Base-by-base conservation (phyloP, 352 stramenopile species). In the Phytophthora foliorum region DNA sequence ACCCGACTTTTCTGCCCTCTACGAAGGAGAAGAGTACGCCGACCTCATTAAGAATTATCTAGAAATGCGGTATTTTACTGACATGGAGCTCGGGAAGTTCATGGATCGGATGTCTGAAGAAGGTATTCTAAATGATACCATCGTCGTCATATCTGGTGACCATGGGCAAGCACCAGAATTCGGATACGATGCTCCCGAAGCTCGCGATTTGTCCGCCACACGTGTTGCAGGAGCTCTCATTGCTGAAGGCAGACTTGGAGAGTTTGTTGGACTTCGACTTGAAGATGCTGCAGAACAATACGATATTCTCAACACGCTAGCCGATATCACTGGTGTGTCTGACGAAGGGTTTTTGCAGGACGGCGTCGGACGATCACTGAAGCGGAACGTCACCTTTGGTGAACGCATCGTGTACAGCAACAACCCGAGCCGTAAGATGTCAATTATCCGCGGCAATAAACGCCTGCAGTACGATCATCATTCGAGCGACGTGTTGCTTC, bases 21-120 rank as follows among this genome's bases (percentile, higher is more conserved):
- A 78, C 21, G 60, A 75, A 46, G 59, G 54, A 9, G 34, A 67
- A 32, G 52, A 80, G 44, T 63, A 77, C 48, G 46, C 62, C 17
- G 21, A 59, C 8, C 50, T 56, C n/a, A 63, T 87, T 41, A 41
- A 72, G 16, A 51, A 69, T 10, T 86, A 89, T 57, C 56, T 73
- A 19, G 76, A 85, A 13, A 65, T 88, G 56, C 77, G 81, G 5
- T 85, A 86, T 56, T 90, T 90, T 36, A 67, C 72, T 2, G 74
- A 86, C 53, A 51, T 82, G 53, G 59, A 70, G 46, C 62, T 90
- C 4, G 81, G 81, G 11, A 77, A 77, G 22, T 89, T 89, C 44
- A 44, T 89, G 21, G 78, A 89, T n/a, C 71, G 67, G 3, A 84
- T 89, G 81, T 29, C 77, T 0, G 46, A 50, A 13, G 45, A 79